These are phyloP conservation scores for Quercus glauca DNA, from an alignment of 306 rosid genomes.

Conservation along the genomic window DNA sequence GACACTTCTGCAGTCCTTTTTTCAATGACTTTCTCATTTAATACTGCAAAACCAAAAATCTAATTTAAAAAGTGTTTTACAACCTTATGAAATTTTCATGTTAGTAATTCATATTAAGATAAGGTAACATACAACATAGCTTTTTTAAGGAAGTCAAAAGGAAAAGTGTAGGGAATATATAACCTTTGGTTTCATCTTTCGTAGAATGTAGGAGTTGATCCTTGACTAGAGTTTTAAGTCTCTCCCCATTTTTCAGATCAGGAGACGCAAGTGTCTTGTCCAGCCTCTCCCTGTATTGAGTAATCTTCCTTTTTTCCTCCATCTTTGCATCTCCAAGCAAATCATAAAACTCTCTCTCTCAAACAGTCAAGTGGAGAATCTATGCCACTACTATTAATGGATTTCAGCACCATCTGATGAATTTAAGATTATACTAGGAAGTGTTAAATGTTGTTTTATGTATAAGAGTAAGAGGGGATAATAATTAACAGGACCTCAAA, in stretches of 20 bases:
- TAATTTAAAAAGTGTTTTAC: background rate
- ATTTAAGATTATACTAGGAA: background rate
- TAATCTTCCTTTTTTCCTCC: conserved; percentile 56
- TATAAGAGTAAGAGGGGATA: conserved; percentile 4
- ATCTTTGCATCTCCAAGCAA: conserved; percentile 43
- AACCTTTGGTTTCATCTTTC: conserved; percentile 54
- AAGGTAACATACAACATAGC: background rate
- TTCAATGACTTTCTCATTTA: conserved; percentile 43
- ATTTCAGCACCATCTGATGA: conserved; percentile 22
- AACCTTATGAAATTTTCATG: background rate
- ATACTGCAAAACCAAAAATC: conserved; percentile 43
- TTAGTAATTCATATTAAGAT: background rate
- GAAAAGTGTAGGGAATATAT: conserved; percentile 1
- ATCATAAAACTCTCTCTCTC: conserved; percentile 20
- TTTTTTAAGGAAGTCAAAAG: conserved; percentile 13
- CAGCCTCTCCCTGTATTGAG: conserved; percentile 73
- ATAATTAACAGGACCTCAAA: background rate
- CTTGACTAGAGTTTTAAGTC: conserved; percentile 53
- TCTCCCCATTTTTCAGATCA: conserved; percentile 54
- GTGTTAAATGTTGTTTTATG: background rate
- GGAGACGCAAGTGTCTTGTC: conserved; percentile 69
- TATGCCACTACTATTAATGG: conserved; percentile 8
- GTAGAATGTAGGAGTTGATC: conserved; percentile 53
- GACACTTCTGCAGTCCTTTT: conserved; percentile 58
- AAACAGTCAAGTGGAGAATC: conserved; percentile 10